phyloP scores from a whole-genome alignment of 768 basidiomycete genomes.

The Rhizopogon salebrosus region DNA sequence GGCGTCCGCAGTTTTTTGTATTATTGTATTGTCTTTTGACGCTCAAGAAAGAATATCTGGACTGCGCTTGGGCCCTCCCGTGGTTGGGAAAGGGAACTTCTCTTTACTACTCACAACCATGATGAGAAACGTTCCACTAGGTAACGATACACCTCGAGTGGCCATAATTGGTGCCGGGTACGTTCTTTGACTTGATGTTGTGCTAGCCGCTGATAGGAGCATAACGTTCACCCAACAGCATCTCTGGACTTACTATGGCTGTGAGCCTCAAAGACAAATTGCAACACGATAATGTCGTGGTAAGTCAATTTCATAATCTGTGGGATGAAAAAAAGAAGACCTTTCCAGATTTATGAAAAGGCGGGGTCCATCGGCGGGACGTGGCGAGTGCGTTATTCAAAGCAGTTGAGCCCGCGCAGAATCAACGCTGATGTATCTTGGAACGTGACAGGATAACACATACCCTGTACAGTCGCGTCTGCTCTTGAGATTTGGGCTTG shows the following conservation, averaged over 20 bases:
- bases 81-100: background rate
- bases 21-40: too few relatives aligned
- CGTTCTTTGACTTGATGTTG: background rate
- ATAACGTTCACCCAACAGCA: constrained; percentile 17
- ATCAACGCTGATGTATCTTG: background rate
- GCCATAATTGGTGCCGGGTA: constrained; percentile 51
- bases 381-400: constrained; percentile 46
- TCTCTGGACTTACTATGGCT: constrained; percentile 45
- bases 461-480: constrained; percentile 37
- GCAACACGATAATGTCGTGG: constrained; percentile 43
- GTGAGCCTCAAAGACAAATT: constrained; percentile 41
- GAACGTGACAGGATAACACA: constrained; percentile 41
- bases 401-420: constrained; percentile 3
- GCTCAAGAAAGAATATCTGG: too few relatives aligned
- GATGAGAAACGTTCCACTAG: background rate
- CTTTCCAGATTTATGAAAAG: constrained; percentile 45
- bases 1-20: too few relatives aligned
- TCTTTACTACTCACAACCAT: background rate
- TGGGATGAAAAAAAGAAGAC: background rate
- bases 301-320: constrained; percentile 19
- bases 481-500: background rate
- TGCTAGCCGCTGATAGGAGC: background rate
- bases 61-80: background rate
- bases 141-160: constrained; percentile 28
- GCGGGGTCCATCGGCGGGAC: constrained; percentile 46